Percentiles rank a stretch among this genome's conserved stretches.
These are phyloP conservation scores for Fraxinus pennsylvanica DNA, from an alignment of 257 asterid species.

Conservation along the genomic window DNA sequence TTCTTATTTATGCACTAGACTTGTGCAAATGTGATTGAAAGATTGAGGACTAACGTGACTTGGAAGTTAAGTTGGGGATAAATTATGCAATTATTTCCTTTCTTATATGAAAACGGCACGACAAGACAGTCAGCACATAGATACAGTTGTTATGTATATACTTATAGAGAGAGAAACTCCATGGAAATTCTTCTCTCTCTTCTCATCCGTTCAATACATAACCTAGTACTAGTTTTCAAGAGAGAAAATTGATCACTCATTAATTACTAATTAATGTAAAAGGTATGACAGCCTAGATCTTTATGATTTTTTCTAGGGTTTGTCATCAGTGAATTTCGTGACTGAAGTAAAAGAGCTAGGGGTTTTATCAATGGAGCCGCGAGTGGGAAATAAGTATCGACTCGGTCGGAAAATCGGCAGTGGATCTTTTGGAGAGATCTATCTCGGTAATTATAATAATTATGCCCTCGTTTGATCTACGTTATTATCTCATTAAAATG, in stretches of 20 bases:
- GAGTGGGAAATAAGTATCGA: conserved; percentile 64
- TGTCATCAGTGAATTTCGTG: conserved; percentile 33
- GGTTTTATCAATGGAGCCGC: conserved; percentile 55
- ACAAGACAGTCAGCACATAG: conserved; percentile 12
- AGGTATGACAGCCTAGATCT: conserved; percentile 28
- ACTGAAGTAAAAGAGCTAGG: conserved; percentile 29
- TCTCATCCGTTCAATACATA: conserved; percentile 22
- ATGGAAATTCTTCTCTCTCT: background rate
- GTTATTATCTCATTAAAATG: no score
- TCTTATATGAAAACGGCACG: background rate
- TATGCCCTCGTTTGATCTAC: no score
- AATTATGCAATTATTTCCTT: no score
- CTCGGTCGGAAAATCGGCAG: conserved; percentile 74
- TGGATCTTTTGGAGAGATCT: conserved; percentile 74
- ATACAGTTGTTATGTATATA: no score
- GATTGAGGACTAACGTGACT: no score
- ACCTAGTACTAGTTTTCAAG: conserved; percentile 33
- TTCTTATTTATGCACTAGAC: no score
- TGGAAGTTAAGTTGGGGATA: no score
- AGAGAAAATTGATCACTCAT: conserved; percentile 22
- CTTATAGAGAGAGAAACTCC: background rate
- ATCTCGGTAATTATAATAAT: conserved; percentile 41
- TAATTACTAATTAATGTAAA: conserved; percentile 30
- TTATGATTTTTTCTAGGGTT: conserved; percentile 25
- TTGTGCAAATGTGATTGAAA: no score